A percentile compares a stretch with the other conserved stretches of the same genome.
These are phyloP conservation scores for Graphilbum sp. DNA, from an alignment of 2,329 filamentous ascomycete genomes.

Conservation along the genomic window DNA sequence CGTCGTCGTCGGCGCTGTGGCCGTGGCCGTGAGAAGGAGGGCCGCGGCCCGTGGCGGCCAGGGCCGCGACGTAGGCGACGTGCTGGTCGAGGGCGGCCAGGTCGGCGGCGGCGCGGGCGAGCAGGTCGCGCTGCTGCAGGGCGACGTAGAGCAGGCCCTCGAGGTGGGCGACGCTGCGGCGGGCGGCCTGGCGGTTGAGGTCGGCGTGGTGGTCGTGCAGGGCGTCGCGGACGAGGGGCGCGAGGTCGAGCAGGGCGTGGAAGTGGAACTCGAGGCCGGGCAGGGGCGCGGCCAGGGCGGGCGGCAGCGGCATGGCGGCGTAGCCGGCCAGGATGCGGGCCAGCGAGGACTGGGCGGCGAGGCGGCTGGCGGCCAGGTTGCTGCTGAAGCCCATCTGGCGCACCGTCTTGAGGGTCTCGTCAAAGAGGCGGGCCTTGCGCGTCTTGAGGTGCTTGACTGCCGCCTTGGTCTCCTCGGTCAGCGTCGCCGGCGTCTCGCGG, in stretches of 20 bases:
- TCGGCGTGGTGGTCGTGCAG: constrained; percentile 68
- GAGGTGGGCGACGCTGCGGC: constrained; percentile 66
- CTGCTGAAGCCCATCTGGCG: constrained; percentile 79
- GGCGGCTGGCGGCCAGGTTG: constrained; percentile 58
- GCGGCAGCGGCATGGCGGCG: constrained; percentile 18
- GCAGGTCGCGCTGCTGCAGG: constrained; percentile 39
- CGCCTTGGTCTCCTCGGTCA: constrained; percentile 77
- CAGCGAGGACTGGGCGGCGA: constrained; percentile 58
- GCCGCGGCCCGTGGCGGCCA: constrained; percentile 2
- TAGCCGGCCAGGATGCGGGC: constrained; percentile 50
- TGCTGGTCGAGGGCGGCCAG: constrained; percentile 5
- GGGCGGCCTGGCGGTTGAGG: constrained; percentile 63
- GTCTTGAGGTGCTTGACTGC: constrained; percentile 77
- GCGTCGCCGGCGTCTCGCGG: constrained; percentile 63
- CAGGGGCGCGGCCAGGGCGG: constrained; percentile 10
- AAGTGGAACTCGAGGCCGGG: constrained; percentile 52
- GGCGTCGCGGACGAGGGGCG: constrained; percentile 49
- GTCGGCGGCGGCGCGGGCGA: constrained; percentile 16
- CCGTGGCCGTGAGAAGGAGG: constrained; percentile 10
- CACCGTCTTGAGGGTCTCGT: constrained; percentile 69
- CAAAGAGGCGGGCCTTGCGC: constrained; percentile 77
- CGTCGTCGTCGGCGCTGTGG: not conserved
- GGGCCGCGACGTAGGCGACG: constrained; percentile 3
- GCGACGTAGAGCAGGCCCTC: constrained; percentile 65
- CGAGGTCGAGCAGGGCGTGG: constrained; percentile 61